Evolutionary conservation across 1,284 basidiomycete species (phyloP).

Genomic region (Cutaneotrichosporon mucoides): DNA sequence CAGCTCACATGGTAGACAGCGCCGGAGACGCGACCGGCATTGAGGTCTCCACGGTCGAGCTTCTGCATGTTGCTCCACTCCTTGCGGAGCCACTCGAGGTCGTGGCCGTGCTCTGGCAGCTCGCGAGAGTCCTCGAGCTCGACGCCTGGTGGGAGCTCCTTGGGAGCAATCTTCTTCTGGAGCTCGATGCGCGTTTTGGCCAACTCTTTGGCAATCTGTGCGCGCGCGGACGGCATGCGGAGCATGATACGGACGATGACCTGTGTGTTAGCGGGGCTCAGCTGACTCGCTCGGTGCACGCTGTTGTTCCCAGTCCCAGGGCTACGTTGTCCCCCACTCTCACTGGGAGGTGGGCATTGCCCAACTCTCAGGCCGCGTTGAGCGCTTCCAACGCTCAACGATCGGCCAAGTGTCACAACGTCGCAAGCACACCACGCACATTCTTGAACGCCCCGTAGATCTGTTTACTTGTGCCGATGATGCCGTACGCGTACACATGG

Average conservation of each 20-base stretch:
- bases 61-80: slow-evolving; percentile 77
- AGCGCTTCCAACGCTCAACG: no score
- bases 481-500: slow-evolving; percentile 70
- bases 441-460: slow-evolving; percentile 26
- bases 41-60: slow-evolving; percentile 56
- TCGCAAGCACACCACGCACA: slow-evolving; percentile 24
- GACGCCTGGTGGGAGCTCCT: slow-evolving; percentile 56
- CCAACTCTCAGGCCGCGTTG: no score
- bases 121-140: slow-evolving; percentile 53
- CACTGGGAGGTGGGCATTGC: no score
- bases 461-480: slow-evolving; percentile 43
- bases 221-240: slow-evolving; percentile 62
- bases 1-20: slow-evolving; percentile 70
- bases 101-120: slow-evolving; percentile 65
- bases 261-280: no score
- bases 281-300: no score
- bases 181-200: slow-evolving; percentile 63
- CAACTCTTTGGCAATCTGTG: slow-evolving; percentile 68
- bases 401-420: no score
- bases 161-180: slow-evolving; percentile 58
- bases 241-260: slow-evolving; percentile 61
- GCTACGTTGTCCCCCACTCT: no score
- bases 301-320: no score
- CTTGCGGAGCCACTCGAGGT: slow-evolving; percentile 68
- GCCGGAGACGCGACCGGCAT: slow-evolving; percentile 72